Evolutionary conservation across 2,329 filamentous ascomycete genomes (phyloP).

Genomic region (Tolypocladium album): DNA sequence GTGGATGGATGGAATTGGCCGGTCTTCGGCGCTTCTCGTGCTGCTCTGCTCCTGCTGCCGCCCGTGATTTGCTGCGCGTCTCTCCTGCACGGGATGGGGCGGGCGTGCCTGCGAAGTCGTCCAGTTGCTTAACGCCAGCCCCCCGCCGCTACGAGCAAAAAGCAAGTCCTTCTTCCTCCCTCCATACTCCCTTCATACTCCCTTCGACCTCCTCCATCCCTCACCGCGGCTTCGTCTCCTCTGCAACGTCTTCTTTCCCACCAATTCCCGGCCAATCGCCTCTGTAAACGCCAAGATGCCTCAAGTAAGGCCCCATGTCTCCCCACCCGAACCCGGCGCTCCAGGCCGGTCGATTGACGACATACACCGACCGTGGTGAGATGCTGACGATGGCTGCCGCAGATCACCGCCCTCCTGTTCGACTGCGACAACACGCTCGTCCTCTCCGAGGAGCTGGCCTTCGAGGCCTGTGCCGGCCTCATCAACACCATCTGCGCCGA

Average conservation of each 20-base stretch:
- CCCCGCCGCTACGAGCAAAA: neutral
- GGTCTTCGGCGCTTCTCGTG: neutral
- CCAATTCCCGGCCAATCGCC: neutral
- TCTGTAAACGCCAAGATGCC: neutral
- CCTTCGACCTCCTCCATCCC: neutral
- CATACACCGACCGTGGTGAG: too few relatives aligned
- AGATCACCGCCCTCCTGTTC: slow-evolving; percentile 62
- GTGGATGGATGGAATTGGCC: neutral
- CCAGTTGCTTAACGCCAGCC: neutral
- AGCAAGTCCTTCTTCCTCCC: neutral
- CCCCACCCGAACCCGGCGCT: neutral
- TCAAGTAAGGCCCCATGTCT: neutral
- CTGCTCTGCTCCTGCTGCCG: neutral
- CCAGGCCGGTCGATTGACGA: neutral
- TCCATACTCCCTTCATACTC: neutral
- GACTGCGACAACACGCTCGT: slow-evolving; percentile 89
- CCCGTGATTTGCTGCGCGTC: neutral
- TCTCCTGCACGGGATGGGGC: neutral
- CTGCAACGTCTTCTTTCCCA: neutral
- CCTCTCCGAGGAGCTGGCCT: slow-evolving; percentile 81
- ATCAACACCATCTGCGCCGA: slow-evolving; percentile 74
- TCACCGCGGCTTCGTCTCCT: neutral
- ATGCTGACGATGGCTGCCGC: neutral
- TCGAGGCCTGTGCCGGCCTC: slow-evolving; percentile 81
- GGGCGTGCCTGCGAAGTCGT: neutral